Conservation (phyloP, 768 basidiomycete genomes). For the Leccinum aurantiacum region DNA sequence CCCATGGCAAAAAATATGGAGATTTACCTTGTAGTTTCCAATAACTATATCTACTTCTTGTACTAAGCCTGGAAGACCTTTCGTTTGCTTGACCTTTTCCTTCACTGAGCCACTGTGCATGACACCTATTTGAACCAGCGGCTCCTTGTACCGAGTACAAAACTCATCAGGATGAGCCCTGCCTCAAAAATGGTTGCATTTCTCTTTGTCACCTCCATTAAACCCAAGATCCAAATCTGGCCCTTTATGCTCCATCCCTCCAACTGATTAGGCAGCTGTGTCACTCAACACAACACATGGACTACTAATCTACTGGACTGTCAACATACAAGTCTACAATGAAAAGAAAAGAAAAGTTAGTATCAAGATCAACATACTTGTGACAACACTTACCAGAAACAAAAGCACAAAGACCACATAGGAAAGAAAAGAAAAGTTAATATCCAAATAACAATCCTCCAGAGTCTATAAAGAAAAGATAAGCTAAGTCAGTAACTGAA, state of each 20-base stretch:
- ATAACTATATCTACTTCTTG: conserved; percentile 73
- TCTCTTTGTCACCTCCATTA: conserved; percentile 75
- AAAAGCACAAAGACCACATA: too few relatives aligned
- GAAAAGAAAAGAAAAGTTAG: too few relatives aligned
- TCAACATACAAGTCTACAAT: too few relatives aligned
- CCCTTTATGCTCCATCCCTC: conserved; percentile 91
- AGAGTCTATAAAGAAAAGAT: too few relatives aligned
- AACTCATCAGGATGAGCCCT: conserved; percentile 84
- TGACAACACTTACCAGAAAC: too few relatives aligned
- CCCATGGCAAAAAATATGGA: background rate
- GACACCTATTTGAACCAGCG: conserved; percentile 21
- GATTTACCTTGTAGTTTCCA: conserved; percentile 75
- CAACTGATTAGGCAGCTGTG: conserved; percentile 90
- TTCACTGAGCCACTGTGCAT: conserved; percentile 53
- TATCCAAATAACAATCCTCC: too few relatives aligned
- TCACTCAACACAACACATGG: too few relatives aligned
- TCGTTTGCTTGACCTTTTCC: conserved; percentile 49
- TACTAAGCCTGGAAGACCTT: conserved; percentile 50
- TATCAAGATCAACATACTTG: too few relatives aligned
- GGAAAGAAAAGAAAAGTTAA: too few relatives aligned
- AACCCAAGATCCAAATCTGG: conserved; percentile 78
- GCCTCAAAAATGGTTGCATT: conserved; percentile 74
- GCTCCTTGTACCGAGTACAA: conserved; percentile 76
- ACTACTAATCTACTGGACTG: too few relatives aligned
- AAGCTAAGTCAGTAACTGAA: too few relatives aligned